Evolutionary conservation across 73 alveolate genomes (phyloP).

Genomic region (Tetrahymena borealis): DNA sequence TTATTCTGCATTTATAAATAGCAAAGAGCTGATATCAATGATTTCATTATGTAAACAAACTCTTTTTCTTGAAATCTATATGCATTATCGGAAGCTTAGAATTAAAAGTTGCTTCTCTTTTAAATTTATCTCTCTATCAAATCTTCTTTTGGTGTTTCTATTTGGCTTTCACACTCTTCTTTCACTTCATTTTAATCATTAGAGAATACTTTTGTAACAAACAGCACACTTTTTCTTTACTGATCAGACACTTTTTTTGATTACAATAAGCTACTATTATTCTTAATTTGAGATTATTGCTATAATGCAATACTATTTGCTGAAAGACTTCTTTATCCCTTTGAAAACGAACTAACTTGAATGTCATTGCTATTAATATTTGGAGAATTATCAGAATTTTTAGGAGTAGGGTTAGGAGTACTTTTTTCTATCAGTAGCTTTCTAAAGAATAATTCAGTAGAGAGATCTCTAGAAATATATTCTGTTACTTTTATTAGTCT

Average conservation of each 20-base stretch:
- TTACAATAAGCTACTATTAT: background rate
- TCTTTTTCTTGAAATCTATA: background rate
- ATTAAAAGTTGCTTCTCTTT: background rate
- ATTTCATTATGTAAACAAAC: background rate
- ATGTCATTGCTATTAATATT: background rate
- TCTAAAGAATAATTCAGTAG: background rate
- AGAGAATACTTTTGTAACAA: background rate
- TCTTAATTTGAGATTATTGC: background rate
- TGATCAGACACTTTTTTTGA: background rate
- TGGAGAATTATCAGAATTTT: background rate
- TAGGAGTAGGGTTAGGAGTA: background rate
- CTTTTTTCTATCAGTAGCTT: background rate
- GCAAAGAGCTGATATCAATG: background rate
- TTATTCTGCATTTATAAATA: background rate
- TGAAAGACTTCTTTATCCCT: background rate
- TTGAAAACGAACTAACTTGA: background rate
- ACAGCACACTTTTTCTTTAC: background rate
- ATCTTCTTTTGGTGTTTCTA: background rate
- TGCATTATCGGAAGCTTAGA: background rate
- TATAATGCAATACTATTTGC: background rate
- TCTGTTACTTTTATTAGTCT: background rate
- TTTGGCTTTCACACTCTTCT: background rate
- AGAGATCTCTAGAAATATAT: background rate
- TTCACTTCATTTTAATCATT: background rate
- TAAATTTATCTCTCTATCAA: background rate